Evolutionary conservation across 257 asterid genomes (phyloP).

Genomic region (Solanum rostratum): DNA sequence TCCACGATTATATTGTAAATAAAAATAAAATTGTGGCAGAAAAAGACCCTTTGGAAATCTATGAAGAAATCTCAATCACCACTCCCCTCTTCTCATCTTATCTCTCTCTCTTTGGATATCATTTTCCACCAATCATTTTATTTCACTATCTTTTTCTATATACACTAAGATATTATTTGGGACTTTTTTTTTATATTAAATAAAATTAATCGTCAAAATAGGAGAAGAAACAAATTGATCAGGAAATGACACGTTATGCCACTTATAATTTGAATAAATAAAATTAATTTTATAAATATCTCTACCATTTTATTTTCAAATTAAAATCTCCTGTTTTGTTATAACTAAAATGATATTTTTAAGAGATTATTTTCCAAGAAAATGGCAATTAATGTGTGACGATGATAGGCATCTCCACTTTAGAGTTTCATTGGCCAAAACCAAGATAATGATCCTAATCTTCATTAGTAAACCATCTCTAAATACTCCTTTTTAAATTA

Average conservation of each 20-base stretch:
- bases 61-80: constrained; percentile 33
- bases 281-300: not conserved
- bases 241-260: not conserved
- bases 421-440: not conserved
- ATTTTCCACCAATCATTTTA: not conserved
- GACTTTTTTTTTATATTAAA: not conserved
- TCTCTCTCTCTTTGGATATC: constrained; percentile 14
- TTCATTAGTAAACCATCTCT: not conserved
- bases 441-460: not conserved
- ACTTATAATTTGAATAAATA: not conserved
- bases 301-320: not conserved
- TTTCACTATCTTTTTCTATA: not conserved
- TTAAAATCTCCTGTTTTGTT: not conserved
- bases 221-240: not conserved
- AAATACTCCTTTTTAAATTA: not conserved
- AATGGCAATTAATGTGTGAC: not conserved
- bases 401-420: not conserved
- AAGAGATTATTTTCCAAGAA: not conserved
- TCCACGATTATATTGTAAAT: not conserved
- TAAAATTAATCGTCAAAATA: not conserved
- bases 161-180: not conserved
- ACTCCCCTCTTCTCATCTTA: constrained; percentile 23
- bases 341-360: not conserved
- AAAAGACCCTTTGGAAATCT: constrained; percentile 18
- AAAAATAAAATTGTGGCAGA: constrained; percentile 31